Percentiles rank a stretch among this genome's conserved stretches.
phyloP scores from a whole-genome alignment of 1,139 yeast genomes.

The Candida tunisiensis region DNA sequence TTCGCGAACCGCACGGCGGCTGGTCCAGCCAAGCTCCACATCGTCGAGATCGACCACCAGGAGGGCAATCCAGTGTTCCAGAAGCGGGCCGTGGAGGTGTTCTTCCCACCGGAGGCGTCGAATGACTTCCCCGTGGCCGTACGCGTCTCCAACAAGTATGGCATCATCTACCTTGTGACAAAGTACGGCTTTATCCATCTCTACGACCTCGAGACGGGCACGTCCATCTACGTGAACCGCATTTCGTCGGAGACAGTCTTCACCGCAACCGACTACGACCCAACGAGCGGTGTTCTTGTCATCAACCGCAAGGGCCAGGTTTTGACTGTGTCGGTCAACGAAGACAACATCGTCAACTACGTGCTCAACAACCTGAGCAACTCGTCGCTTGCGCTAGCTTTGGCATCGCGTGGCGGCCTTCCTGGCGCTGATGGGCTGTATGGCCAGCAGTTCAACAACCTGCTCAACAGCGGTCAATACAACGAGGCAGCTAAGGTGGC shows the following conservation, averaged over 20 bases:
- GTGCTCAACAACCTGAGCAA: conserved; percentile 76
- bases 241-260: conserved; percentile 94
- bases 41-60: conserved; percentile 92
- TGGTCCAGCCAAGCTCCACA: conserved; percentile 77
- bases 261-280: conserved; percentile 58
- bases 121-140: conserved; percentile 95
- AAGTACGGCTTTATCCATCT: conserved; percentile 94
- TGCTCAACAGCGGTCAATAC: conserved; percentile 74
- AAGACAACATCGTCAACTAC: conserved; percentile 76
- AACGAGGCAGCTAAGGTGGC: conserved; percentile 92
- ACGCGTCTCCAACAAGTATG: conserved; percentile 72
- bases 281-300: conserved; percentile 74
- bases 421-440: conserved; percentile 94
- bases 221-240: conserved; percentile 87
- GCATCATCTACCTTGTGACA: conserved; percentile 77
- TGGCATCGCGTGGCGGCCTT: conserved; percentile 90
- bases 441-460: conserved; percentile 78
- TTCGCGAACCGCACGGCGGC: conserved; percentile 76
- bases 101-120: conserved; percentile 92
- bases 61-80: conserved; percentile 70
- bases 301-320: conserved; percentile 95
- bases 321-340: conserved; percentile 78
- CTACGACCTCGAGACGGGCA: conserved; percentile 85
- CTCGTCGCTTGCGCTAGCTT: conserved; percentile 69
- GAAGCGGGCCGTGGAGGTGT: conserved; percentile 83